Evolutionary conservation across 2,329 filamentous ascomycete species (phyloP).

Genomic region (Neodidymelliopsis sp.): DNA sequence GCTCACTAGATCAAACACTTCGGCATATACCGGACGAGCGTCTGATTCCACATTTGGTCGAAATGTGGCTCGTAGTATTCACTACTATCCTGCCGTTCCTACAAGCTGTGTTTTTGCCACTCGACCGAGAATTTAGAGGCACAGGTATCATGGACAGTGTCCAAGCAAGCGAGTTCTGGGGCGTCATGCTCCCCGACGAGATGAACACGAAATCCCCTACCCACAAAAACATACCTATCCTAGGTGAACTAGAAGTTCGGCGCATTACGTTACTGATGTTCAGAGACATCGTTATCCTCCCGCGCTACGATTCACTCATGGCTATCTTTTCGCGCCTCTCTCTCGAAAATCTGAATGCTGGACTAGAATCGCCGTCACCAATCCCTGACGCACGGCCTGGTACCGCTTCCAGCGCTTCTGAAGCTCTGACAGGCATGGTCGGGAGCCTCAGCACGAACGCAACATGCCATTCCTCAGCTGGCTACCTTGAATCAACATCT

Average conservation of each 20-base stretch:
- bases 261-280: slow-evolving; percentile 87
- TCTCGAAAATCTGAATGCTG: slow-evolving; percentile 72
- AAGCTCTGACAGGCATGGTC: slow-evolving; percentile 48
- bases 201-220: slow-evolving; percentile 57
- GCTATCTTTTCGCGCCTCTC: slow-evolving; percentile 88
- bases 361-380: slow-evolving; percentile 47
- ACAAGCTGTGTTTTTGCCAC: slow-evolving; percentile 90
- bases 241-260: slow-evolving; percentile 79
- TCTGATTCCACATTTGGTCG: slow-evolving; percentile 87
- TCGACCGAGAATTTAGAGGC: slow-evolving; percentile 93
- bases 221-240: slow-evolving; percentile 52
- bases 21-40: slow-evolving; percentile 81
- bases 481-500: slow-evolving; percentile 74
- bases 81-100: slow-evolving; percentile 90
- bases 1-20: slow-evolving; percentile 83
- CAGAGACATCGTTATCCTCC: slow-evolving; percentile 86
- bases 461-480: slow-evolving; percentile 72
- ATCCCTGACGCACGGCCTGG: slow-evolving; percentile 41
- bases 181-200: slow-evolving; percentile 63
- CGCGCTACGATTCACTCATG: slow-evolving; percentile 87
- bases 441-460: slow-evolving; percentile 70
- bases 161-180: slow-evolving; percentile 91
- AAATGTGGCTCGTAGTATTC: slow-evolving; percentile 94
- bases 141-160: slow-evolving; percentile 80
- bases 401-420: slow-evolving; percentile 39